These are phyloP conservation scores for Podospora pseudocomata DNA, from an alignment of 495 filamentous ascomycete species.

Conservation along the genomic window DNA sequence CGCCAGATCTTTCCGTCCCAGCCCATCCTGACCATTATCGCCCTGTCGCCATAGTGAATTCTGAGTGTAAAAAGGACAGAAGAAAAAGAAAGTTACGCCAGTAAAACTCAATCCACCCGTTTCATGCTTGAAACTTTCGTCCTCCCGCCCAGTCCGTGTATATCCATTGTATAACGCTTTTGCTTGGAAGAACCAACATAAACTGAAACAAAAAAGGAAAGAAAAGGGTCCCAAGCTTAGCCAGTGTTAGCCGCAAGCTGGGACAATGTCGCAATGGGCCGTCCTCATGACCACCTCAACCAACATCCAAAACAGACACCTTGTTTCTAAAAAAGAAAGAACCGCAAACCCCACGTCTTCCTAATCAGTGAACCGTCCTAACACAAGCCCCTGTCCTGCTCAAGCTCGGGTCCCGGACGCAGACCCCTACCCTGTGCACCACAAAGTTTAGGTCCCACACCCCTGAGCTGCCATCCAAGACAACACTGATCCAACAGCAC, in stretches of 20 bases:
- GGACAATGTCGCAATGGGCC: too few relatives aligned
- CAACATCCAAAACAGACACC: too few relatives aligned
- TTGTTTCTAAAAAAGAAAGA: too few relatives aligned
- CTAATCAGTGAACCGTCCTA: too few relatives aligned
- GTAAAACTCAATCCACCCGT: neutral
- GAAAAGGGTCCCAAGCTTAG: neutral
- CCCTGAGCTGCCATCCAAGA: conserved; percentile 3
- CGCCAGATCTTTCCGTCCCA: neutral
- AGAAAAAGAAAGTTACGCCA: neutral
- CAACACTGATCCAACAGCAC: conserved; percentile 32
- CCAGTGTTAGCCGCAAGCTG: neutral
- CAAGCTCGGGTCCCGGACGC: conserved; percentile 12
- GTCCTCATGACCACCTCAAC: too few relatives aligned
- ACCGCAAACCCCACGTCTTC: too few relatives aligned
- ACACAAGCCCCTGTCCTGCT: neutral
- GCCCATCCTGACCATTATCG: neutral
- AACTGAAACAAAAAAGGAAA: neutral
- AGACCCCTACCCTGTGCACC: conserved; percentile 14
- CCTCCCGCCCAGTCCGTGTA: neutral
- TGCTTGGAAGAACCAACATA: neutral
- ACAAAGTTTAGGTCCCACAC: conserved; percentile 18
- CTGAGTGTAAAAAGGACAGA: neutral
- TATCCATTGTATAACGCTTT: neutral
- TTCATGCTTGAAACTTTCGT: neutral
- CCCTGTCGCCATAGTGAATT: neutral